A percentile compares a stretch with the other conserved stretches of the same genome.
phyloP scores from a whole-genome alignment of 1,139 yeast species.

The Suhomyces yuchorum region DNA sequence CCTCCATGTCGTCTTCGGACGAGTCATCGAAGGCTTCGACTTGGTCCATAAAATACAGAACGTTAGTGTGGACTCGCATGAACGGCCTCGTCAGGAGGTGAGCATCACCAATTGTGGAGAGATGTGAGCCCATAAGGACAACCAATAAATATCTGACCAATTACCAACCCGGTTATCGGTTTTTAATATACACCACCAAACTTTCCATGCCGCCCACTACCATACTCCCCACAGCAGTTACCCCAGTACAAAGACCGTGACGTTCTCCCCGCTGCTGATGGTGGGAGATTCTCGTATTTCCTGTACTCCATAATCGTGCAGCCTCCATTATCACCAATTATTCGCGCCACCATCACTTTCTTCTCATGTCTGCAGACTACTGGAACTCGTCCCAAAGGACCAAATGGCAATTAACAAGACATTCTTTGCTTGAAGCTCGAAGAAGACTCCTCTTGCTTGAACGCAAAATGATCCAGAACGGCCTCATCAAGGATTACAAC shows the following conservation, averaged over 20 bases:
- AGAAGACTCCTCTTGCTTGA: conserved; percentile 43
- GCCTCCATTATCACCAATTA: neutral
- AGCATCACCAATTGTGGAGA: conserved; percentile 35
- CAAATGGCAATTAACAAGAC: conserved; percentile 47
- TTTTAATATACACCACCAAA: conserved; percentile 25
- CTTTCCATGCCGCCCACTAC: conserved; percentile 17
- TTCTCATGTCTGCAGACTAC: conserved; percentile 48
- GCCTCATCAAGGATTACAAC: conserved; percentile 45
- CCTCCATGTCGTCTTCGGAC: conserved; percentile 42
- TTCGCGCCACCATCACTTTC: conserved; percentile 4
- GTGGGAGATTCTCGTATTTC: conserved; percentile 51
- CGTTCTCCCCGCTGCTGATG: conserved; percentile 19
- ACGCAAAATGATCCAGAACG: conserved; percentile 50
- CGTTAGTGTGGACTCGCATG: conserved; percentile 25
- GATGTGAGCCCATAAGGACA: conserved; percentile 24
- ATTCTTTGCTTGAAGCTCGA: conserved; percentile 42
- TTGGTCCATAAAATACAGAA: conserved; percentile 17
- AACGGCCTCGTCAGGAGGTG: conserved; percentile 27
- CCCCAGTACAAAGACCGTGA: too few relatives aligned
- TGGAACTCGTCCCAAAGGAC: conserved; percentile 50
- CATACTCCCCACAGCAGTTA: too few relatives aligned
- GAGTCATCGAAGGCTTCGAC: conserved; percentile 29
- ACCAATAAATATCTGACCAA: neutral
- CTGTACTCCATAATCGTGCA: conserved; percentile 35
- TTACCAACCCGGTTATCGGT: neutral